These are phyloP conservation scores for Picea abies DNA, from an alignment of 83 land plant species.

Conservation along the genomic window DNA sequence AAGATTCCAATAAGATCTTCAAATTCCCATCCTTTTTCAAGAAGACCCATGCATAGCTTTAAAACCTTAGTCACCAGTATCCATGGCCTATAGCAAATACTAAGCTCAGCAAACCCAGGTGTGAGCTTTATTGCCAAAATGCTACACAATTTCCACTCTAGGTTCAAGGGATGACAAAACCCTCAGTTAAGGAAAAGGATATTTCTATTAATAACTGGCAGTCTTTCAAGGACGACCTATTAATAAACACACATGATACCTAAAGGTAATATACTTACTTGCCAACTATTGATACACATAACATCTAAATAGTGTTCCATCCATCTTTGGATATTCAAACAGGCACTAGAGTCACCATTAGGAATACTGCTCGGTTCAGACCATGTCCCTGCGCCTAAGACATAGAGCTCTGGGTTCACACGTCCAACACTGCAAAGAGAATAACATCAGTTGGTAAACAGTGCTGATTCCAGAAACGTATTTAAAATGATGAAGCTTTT, in stretches of 20 bases:
- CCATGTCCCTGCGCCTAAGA: constrained; percentile 49
- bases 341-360: constrained; percentile 2
- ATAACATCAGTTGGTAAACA: neutral
- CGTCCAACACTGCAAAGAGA: constrained; percentile 56
- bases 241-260: neutral
- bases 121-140: too few relatives aligned
- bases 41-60: neutral
- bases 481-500: neutral
- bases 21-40: neutral
- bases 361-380: neutral
- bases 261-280: constrained; percentile 35
- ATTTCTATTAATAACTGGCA: neutral
- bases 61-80: too few relatives aligned
- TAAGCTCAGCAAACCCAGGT: too few relatives aligned
- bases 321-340: constrained; percentile 37
- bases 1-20: neutral
- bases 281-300: constrained; percentile 76
- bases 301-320: constrained; percentile 51
- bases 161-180: neutral
- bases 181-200: neutral
- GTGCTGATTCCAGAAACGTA: neutral
- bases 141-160: neutral
- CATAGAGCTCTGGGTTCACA: constrained; percentile 59
- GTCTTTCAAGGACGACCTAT: neutral
- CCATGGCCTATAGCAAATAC: too few relatives aligned